Conservation (phyloP, 1,284 basidiomycete species). For the Neonothopanus nambi region DNA sequence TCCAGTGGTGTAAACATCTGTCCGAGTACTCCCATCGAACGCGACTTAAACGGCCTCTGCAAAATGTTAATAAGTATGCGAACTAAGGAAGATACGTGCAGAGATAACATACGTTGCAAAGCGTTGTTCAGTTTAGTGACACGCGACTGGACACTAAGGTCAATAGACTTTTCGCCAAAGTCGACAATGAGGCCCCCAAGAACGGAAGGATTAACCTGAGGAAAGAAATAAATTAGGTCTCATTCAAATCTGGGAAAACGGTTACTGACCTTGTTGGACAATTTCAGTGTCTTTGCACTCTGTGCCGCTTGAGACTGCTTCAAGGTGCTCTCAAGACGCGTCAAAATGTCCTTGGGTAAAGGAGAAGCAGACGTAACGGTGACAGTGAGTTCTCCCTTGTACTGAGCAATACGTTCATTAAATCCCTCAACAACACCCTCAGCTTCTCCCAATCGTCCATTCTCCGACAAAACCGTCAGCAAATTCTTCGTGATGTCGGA, state of each 20-base stretch:
- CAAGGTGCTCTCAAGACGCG: conserved; percentile 79
- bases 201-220: conserved; percentile 82
- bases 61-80: conserved; percentile 12
- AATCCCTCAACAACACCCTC: conserved; percentile 91
- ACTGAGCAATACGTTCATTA: conserved; percentile 84
- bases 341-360: conserved; percentile 71
- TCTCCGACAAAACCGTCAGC: conserved; percentile 88
- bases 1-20: background rate
- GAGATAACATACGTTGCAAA: conserved; percentile 61
- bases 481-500: conserved; percentile 93
- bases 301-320: conserved; percentile 84
- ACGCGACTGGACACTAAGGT: conserved; percentile 89
- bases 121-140: conserved; percentile 94
- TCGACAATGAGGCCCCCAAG: conserved; percentile 93
- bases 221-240: conserved; percentile 15
- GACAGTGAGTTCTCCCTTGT: conserved; percentile 94
- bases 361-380: conserved; percentile 87
- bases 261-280: conserved; percentile 78
- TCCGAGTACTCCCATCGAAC: background rate
- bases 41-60: conserved; percentile 32
- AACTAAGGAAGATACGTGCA: background rate
- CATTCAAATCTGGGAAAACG: background rate
- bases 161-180: conserved; percentile 98
- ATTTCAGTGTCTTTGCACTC: conserved; percentile 82
- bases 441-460: conserved; percentile 87